A percentile compares a stretch with the other conserved stretches of the same genome.
phyloP scores from a whole-genome alignment of 495 filamentous ascomycete species.

The Neurospora sp. region DNA sequence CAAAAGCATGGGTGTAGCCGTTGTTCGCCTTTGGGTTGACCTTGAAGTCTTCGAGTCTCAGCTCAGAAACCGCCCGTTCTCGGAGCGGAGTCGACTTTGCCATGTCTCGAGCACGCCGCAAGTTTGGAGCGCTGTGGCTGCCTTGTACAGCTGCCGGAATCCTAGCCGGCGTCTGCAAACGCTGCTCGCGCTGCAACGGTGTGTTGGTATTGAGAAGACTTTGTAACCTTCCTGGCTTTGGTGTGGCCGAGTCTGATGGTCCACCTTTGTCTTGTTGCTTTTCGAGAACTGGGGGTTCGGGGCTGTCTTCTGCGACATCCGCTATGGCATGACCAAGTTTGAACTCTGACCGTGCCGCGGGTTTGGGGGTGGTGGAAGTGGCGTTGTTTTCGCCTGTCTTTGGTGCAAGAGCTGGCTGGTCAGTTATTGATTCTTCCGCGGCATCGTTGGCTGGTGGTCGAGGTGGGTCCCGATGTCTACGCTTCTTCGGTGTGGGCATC shows the following conservation, averaged over 20 bases:
- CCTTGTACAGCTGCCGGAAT: not conserved
- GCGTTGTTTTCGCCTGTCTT: not conserved
- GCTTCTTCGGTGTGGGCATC: constrained; percentile 56
- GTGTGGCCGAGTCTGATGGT: not conserved
- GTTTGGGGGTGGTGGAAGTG: not conserved
- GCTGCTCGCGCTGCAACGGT: not conserved
- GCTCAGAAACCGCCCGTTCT: constrained; percentile 37
- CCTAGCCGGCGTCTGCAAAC: not conserved
- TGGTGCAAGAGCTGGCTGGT: not conserved
- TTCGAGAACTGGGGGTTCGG: not conserved
- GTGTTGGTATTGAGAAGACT: constrained; percentile 6
- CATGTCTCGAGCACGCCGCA: not conserved
- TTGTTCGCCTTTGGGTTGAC: constrained; percentile 67
- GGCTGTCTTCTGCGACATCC: not conserved
- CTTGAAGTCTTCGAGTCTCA: constrained; percentile 65
- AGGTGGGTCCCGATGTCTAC: constrained; percentile 1
- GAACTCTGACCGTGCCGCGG: not conserved
- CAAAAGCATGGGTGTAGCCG: constrained; percentile 63
- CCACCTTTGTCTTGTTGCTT: not conserved
- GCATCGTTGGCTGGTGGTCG: not conserved
- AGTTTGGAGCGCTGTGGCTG: not conserved
- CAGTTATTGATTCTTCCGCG: not conserved
- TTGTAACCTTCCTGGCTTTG: constrained; percentile 1
- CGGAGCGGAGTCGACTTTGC: constrained; percentile 36
- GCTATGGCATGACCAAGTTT: not conserved